A percentile compares a stretch with the other conserved stretches of the same genome.
Conservation (phyloP, 2,329 filamentous ascomycete species). For the Amphichorda felina region DNA sequence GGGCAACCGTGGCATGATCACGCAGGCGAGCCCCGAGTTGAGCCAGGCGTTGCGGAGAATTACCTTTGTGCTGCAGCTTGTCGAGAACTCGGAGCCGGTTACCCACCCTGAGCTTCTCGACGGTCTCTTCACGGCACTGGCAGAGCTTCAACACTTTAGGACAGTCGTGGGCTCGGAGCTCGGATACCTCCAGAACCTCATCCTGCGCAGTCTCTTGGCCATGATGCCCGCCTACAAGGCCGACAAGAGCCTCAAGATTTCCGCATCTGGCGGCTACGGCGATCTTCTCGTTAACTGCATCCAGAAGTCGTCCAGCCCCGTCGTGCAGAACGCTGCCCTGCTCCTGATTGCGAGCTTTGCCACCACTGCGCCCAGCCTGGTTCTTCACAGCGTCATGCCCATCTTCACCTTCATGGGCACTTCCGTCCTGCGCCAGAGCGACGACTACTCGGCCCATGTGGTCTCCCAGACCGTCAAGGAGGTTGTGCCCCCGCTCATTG, state of each 20-base stretch:
- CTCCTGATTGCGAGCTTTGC: conserved; percentile 81
- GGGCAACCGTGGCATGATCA: conserved; percentile 44
- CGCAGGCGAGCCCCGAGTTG: conserved; percentile 53
- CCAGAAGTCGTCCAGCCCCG: conserved; percentile 79
- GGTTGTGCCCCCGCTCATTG: conserved; percentile 83
- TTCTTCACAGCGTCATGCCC: conserved; percentile 96
- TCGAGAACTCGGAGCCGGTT: conserved; percentile 69
- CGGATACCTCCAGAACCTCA: conserved; percentile 78
- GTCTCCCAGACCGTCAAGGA: conserved; percentile 91
- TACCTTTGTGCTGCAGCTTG: conserved; percentile 78
- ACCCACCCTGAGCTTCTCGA: conserved; percentile 66
- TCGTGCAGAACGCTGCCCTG: conserved; percentile 86
- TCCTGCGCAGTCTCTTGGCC: conserved; percentile 68
- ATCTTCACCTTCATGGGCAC: conserved; percentile 98
- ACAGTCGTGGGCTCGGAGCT: conserved; percentile 73
- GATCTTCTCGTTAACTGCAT: conserved; percentile 92
- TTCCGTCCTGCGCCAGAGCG: conserved; percentile 80
- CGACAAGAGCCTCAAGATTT: conserved; percentile 51
- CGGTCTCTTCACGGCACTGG: conserved; percentile 72
- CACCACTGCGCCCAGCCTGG: conserved; percentile 76
- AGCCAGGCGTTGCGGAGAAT: conserved; percentile 60
- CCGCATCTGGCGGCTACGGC: conserved; percentile 69
- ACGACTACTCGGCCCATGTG: conserved; percentile 94
- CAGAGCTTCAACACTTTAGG: conserved; percentile 76
- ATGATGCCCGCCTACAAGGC: conserved; percentile 71